phyloP scores from a whole-genome alignment of 2,329 filamentous ascomycete genomes.

The Uncinocarpus reesii region DNA sequence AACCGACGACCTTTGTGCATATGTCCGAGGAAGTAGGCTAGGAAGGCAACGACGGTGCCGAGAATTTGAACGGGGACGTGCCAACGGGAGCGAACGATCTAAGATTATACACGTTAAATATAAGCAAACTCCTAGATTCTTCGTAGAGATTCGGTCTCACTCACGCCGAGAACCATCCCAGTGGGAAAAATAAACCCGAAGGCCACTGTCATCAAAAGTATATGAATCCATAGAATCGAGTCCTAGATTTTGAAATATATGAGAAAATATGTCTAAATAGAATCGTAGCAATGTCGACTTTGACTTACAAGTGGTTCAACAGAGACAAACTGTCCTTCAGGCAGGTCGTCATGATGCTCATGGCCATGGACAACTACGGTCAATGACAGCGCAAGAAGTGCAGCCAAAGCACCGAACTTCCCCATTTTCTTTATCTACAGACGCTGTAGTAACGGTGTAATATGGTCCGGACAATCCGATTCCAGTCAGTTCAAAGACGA shows the following conservation, averaged over 20 bases:
- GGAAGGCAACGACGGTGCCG: conserved; percentile 62
- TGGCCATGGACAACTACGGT: conserved; percentile 35
- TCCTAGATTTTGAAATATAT: conserved; percentile 43
- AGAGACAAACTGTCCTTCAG: conserved; percentile 60
- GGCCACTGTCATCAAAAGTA: conserved; percentile 72
- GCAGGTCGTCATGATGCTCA: conserved; percentile 50
- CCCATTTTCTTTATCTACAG: neutral
- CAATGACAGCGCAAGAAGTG: conserved; percentile 11
- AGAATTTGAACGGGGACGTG: conserved; percentile 80
- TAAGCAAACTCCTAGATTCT: neutral
- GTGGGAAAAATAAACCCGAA: conserved; percentile 89
- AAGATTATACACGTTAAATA: conserved; percentile 14
- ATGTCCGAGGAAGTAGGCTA: conserved; percentile 87
- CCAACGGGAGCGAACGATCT: conserved; percentile 86
- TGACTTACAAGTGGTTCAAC: conserved; percentile 58
- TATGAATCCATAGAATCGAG: conserved; percentile 83
- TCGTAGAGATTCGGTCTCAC: conserved; percentile 25
- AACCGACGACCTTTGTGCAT: conserved; percentile 84
- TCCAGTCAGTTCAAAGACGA: neutral
- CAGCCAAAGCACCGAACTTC: neutral
- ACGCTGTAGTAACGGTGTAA: neutral
- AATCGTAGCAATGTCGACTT: conserved; percentile 20
- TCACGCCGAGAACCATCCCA: conserved; percentile 88
- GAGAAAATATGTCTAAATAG: neutral
- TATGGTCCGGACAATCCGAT: neutral